These are phyloP conservation scores for Penicillium simplicissimum DNA, from an alignment of 495 filamentous ascomycete species.

Conservation along the genomic window DNA sequence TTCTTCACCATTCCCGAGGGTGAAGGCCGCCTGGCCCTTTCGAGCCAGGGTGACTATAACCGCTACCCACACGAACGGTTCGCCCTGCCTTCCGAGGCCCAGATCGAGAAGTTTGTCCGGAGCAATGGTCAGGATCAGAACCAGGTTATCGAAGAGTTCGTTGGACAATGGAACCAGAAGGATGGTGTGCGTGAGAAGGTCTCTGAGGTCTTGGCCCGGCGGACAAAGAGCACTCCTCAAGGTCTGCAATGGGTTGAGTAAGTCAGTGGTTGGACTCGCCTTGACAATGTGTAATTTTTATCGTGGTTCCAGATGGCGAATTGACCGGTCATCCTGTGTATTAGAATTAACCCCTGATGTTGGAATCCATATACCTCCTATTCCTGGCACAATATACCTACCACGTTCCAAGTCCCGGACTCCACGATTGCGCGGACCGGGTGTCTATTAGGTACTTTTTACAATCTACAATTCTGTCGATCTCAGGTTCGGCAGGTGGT, in stretches of 20 bases:
- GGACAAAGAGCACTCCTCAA: constrained; percentile 23
- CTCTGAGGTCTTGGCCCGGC: constrained; percentile 36
- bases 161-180: constrained; percentile 35
- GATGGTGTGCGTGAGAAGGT: constrained; percentile 46
- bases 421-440: no score
- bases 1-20: constrained; percentile 58
- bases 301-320: constrained; percentile 16
- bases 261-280: constrained; percentile 3
- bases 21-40: constrained; percentile 50
- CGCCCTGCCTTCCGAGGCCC: constrained; percentile 73
- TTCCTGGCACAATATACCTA: background rate
- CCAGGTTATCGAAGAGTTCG: constrained; percentile 32
- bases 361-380: constrained; percentile 10
- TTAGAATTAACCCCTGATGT: constrained; percentile 24
- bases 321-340: constrained; percentile 16
- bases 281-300: constrained; percentile 29
- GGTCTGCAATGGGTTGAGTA: constrained; percentile 35
- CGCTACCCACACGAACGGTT: constrained; percentile 66
- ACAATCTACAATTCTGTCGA: no score
- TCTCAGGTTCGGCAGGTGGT: no score
- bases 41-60: constrained; percentile 55
- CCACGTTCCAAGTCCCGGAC: no score
- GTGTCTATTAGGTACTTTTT: no score
- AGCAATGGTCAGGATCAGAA: constrained; percentile 8
- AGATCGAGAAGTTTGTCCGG: constrained; percentile 59